Percentiles rank a stretch among this genome's conserved stretches.
These are phyloP conservation scores for Pharnaceum exiguum DNA, from an alignment of 148 eudicot species.

Conservation along the genomic window DNA sequence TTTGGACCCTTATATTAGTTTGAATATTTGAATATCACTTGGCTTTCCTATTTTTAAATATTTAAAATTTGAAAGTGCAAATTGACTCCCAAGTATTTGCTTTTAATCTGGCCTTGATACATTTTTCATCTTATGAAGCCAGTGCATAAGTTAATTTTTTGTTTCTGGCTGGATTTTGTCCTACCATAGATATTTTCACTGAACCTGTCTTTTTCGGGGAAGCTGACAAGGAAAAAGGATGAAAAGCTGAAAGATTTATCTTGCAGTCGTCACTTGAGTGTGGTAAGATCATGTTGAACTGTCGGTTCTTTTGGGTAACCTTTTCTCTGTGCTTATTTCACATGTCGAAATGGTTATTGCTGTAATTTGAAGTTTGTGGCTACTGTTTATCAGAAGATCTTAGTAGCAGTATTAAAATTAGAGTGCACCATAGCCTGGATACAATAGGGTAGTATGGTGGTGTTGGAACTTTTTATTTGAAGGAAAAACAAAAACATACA, in stretches of 20 bases:
- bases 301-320: constrained; percentile 20
- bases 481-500: too few species aligned
- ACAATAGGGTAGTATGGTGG: too few species aligned
- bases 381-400: too few species aligned
- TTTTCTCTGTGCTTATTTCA: constrained; percentile 6
- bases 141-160: constrained; percentile 38
- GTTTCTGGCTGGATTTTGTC: constrained; percentile 41
- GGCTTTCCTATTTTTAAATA: not conserved
- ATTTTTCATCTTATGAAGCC: constrained; percentile 14
- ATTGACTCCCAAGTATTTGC: not conserved
- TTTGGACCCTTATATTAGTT: too few species aligned
- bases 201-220: constrained; percentile 56
- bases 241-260: constrained; percentile 46
- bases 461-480: too few species aligned
- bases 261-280: constrained; percentile 32
- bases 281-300: constrained; percentile 52
- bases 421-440: too few species aligned
- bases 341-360: not conserved
- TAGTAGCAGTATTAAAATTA: too few species aligned
- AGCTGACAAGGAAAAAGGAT: constrained; percentile 60
- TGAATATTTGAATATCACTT: too few species aligned
- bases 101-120: constrained; percentile 4
- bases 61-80: not conserved
- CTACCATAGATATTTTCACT: constrained; percentile 52
- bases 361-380: constrained; percentile 7